Percentiles rank a stretch among this genome's conserved stretches.
These are phyloP conservation scores for Fusarium ambrosium DNA, from an alignment of 2,329 filamentous ascomycete genomes.

Conservation along the genomic window DNA sequence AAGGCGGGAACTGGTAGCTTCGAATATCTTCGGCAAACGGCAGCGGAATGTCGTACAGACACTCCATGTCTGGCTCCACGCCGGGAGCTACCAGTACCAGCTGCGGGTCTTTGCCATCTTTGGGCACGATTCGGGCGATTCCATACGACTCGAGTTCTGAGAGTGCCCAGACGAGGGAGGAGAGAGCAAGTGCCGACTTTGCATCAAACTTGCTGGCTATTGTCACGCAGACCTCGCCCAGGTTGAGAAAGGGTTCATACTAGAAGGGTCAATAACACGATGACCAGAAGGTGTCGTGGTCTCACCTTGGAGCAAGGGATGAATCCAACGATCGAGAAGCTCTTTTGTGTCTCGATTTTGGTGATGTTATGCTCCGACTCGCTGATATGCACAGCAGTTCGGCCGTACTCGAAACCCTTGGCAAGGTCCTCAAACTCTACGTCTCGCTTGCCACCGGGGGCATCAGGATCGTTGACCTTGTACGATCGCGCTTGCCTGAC, in stretches of 20 bases:
- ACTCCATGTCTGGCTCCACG: conserved; percentile 84
- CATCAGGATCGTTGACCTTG: conserved; percentile 80
- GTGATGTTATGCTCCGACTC: conserved; percentile 90
- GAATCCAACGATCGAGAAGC: conserved; percentile 89
- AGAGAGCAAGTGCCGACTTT: conserved; percentile 86
- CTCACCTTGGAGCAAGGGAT: conserved; percentile 77
- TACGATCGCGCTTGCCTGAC: conserved; percentile 87
- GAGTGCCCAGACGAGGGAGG: conserved; percentile 89
- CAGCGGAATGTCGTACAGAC: conserved; percentile 88
- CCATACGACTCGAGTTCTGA: conserved; percentile 88
- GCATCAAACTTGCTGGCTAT: conserved; percentile 83
- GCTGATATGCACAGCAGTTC: conserved; percentile 90
- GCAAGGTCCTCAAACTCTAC: conserved; percentile 86
- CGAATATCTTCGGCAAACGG: conserved; percentile 95
- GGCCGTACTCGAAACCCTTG: conserved; percentile 95
- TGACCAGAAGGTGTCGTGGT: not conserved
- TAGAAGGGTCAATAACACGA: conserved; percentile 52
- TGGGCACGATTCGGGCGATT: conserved; percentile 85
- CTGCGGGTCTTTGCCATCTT: conserved; percentile 83
- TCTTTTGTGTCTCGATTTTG: conserved; percentile 82
- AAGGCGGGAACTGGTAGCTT: conserved; percentile 89
- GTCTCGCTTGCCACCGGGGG: conserved; percentile 83
- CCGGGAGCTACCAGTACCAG: conserved; percentile 84
- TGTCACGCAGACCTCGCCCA: conserved; percentile 85
- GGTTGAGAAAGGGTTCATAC: conserved; percentile 87